These are phyloP conservation scores for Poa pratensis DNA, from an alignment of 176 grass and related monocot genomes.

Conservation along the genomic window DNA sequence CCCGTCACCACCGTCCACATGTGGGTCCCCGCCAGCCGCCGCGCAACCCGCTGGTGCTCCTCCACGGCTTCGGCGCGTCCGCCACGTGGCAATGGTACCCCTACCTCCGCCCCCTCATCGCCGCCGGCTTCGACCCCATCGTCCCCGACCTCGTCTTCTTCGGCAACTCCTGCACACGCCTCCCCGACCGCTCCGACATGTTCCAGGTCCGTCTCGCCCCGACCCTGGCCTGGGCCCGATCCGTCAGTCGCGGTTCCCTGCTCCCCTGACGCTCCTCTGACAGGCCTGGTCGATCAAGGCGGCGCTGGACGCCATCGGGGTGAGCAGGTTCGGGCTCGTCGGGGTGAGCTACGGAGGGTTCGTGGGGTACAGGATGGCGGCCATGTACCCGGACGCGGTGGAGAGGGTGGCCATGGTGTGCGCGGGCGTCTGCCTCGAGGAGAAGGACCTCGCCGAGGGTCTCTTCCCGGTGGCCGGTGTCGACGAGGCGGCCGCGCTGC, in stretches of 20 bases:
- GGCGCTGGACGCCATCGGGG: constrained; percentile 64
- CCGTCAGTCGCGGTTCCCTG: background rate
- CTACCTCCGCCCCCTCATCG: constrained; percentile 74
- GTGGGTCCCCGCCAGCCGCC: constrained; percentile 64
- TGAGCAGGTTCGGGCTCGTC: constrained; percentile 55
- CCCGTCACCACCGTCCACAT: constrained; percentile 69
- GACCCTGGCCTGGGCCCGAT: background rate
- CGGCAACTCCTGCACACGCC: constrained; percentile 59
- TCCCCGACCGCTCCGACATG: constrained; percentile 70
- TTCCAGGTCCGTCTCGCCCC: constrained; percentile 45
- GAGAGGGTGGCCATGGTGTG: constrained; percentile 58
- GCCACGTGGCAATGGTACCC: constrained; percentile 90
- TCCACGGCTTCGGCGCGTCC: constrained; percentile 93
- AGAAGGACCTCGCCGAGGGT: constrained; percentile 67
- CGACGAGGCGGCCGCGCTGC: constrained; percentile 59
- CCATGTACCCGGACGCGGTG: constrained; percentile 69
- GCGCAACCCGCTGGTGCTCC: constrained; percentile 64
- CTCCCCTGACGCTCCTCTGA: constrained; percentile 10
- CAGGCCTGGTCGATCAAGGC: constrained; percentile 63
- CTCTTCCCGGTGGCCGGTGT: constrained; percentile 71
- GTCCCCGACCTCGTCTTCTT: constrained; percentile 99
- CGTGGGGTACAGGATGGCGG: constrained; percentile 72
- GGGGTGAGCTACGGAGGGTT: constrained; percentile 94
- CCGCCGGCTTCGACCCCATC: constrained; percentile 82
- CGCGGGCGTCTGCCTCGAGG: constrained; percentile 91